Evolutionary conservation across 176 grass and related monocot species (phyloP), one percentile per base, ranked within the genome.

Genomic region (Eleusine indica): DNA sequence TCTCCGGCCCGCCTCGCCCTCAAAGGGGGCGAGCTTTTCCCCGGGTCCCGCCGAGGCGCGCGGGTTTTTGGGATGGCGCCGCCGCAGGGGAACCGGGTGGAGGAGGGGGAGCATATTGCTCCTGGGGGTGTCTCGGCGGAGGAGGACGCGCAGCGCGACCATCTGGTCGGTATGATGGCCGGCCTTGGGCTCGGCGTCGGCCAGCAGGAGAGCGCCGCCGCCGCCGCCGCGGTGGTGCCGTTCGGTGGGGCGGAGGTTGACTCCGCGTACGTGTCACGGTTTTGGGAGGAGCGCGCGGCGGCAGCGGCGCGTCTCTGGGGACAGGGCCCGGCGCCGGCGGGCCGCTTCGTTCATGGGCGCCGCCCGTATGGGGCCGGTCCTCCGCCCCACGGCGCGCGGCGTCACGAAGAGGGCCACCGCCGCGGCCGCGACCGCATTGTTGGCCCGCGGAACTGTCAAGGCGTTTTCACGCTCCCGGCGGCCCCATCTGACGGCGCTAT

Each of bases 1-100:
- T 61, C 21, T 61, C 21, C 57, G 21, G 57, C 57, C 57, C 57
- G 19, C 7, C 38, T 76, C 51, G 66, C 4, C 47, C 48, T 3
- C 44, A 48, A 66, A 86, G 72, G 44, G 15, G 16, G 29, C 8
- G 7, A n/a, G 13, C 29, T 54, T 76, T 77, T 48, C 25, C 30
- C 28, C 2, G 43, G 30, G 3, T 12, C 13, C 25, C 44, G 47
- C 15, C 47, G 28, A 35, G 25, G 72, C 47, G 71, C 4, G 28
- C 29, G 28, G 43, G 62, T 13, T 76, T 46, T 67, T 35, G 43
- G 39, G 28, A 87, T 87, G 54, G 73, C 73, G 47, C 25, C 67
- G 58, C 25, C 67, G 86, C 53, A 16, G 56, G 63, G 8, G 54
- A 8, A 65, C 57, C 19, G 28, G 79, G 29, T 4, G 32, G 43